Percentiles rank a stretch among this genome's conserved stretches.
phyloP scores from a whole-genome alignment of 257 asterid genomes.

The Handroanthus guayacan region DNA sequence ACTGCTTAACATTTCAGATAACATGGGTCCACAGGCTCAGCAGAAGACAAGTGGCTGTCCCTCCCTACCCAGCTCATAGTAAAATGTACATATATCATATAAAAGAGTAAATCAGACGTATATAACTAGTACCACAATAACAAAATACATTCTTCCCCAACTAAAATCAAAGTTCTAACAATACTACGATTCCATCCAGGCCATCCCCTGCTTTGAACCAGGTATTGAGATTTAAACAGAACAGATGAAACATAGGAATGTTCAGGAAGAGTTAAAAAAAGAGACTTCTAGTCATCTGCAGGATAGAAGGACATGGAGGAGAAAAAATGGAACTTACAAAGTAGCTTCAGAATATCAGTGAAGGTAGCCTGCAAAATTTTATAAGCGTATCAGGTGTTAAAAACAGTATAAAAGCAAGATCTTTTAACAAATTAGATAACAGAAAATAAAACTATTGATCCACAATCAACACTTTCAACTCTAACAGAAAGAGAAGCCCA shows the following conservation, averaged over 20 bases:
- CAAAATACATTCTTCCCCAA: not conserved
- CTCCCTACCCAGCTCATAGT: too few species aligned
- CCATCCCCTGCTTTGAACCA: not conserved
- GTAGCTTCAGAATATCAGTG: constrained; percentile 91
- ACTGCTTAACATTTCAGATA: too few species aligned
- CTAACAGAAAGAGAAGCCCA: too few species aligned
- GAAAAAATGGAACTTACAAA: constrained; percentile 54
- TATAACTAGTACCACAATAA: not conserved
- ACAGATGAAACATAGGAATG: not conserved
- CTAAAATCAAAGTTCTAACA: not conserved
- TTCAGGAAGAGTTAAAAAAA: not conserved
- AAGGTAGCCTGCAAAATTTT: constrained; percentile 83
- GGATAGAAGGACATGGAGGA: not conserved
- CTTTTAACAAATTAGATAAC: too few species aligned
- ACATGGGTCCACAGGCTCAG: too few species aligned
- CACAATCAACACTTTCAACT: too few species aligned
- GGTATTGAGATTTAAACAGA: not conserved
- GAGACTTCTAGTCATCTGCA: not conserved
- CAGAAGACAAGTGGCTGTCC: too few species aligned
- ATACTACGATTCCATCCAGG: not conserved
- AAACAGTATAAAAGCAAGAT: constrained; percentile 17
- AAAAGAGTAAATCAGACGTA: not conserved
- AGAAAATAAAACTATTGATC: too few species aligned
- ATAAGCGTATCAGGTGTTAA: constrained; percentile 7
- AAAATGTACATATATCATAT: not conserved